phyloP scores from a whole-genome alignment of 1,139 yeast genomes.

The Blastobotrys apis region DNA sequence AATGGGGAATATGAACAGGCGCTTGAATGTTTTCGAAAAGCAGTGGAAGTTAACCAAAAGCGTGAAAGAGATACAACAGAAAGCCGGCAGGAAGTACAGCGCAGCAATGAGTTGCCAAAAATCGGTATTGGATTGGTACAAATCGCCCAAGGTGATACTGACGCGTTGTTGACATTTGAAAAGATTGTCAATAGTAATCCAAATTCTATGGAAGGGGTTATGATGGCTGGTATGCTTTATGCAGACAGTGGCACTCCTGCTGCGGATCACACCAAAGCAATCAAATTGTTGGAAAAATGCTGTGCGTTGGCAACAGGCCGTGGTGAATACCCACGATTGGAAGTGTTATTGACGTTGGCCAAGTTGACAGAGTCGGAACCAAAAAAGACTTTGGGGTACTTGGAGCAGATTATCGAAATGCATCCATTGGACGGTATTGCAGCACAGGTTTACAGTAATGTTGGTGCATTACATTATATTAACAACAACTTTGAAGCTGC shows the following conservation, averaged over 20 bases:
- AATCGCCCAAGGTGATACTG: slow-evolving; percentile 67
- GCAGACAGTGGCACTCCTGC: slow-evolving; percentile 21
- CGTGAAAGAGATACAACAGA: no score
- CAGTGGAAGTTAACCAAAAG: slow-evolving; percentile 38
- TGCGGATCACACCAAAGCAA: slow-evolving; percentile 40
- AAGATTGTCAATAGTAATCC: slow-evolving; percentile 62
- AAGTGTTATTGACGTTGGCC: slow-evolving; percentile 66
- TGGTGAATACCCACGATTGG: slow-evolving; percentile 61
- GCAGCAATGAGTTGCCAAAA: slow-evolving; percentile 56
- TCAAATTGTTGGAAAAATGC: slow-evolving; percentile 67
- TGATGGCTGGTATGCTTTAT: slow-evolving; percentile 24
- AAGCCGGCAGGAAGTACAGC: no score
- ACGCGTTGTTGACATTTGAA: slow-evolving; percentile 83
- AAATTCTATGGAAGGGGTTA: slow-evolving; percentile 61
- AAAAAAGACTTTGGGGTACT: slow-evolving; percentile 49
- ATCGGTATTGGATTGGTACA: slow-evolving; percentile 88
- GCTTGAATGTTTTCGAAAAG: slow-evolving; percentile 57
- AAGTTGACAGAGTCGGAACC: slow-evolving; percentile 58
- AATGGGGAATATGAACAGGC: slow-evolving; percentile 60
- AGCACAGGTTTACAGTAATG: slow-evolving; percentile 68
- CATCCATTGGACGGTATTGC: slow-evolving; percentile 47
- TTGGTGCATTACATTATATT: slow-evolving; percentile 79
- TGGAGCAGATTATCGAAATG: slow-evolving; percentile 54
- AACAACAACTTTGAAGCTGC: slow-evolving; percentile 56
- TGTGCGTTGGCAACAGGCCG: slow-evolving; percentile 53